A percentile compares a stretch with the other conserved stretches of the same genome.
phyloP scores from a whole-genome alignment of 768 basidiomycete species.

The Leccinum disarticulatum region DNA sequence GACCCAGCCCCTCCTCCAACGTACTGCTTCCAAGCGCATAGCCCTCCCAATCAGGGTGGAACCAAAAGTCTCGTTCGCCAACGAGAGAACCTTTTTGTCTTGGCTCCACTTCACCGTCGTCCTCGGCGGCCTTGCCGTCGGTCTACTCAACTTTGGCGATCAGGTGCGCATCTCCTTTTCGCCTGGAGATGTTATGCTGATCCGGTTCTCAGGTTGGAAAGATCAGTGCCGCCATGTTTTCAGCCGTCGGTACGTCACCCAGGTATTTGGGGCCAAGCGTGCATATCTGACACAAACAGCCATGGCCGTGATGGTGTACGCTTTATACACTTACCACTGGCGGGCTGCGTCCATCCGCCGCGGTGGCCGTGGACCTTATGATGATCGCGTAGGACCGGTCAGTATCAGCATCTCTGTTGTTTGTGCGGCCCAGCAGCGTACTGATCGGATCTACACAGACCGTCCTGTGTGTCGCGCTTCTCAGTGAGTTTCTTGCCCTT shows the following conservation, averaged over 20 bases:
- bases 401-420: constrained; percentile 37
- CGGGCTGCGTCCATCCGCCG: constrained; percentile 89
- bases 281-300: constrained; percentile 47
- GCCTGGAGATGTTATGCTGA: background rate
- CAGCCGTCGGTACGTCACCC: constrained; percentile 71
- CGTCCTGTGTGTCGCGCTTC: constrained; percentile 76
- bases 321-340: constrained; percentile 95
- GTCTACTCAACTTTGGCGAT: constrained; percentile 97
- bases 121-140: constrained; percentile 93
- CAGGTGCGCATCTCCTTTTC: constrained; percentile 47
- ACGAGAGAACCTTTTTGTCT: constrained; percentile 94
- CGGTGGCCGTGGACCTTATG: constrained; percentile 92
- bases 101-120: constrained; percentile 99
- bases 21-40: constrained; percentile 91
- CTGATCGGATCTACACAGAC: constrained; percentile 49
- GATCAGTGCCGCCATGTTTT: constrained; percentile 97
- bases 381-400: constrained; percentile 93
- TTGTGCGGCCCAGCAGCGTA: constrained; percentile 2
- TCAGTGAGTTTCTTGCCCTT: constrained; percentile 47
- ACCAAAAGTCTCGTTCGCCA: constrained; percentile 93
- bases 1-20: constrained; percentile 94
- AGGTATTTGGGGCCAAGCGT: background rate
- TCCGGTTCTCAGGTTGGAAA: constrained; percentile 68
- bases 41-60: constrained; percentile 94
- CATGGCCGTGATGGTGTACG: constrained; percentile 97